A percentile compares a stretch with the other conserved stretches of the same genome.
Evolutionary conservation across 139 green algal species (phyloP).

Genomic region (Coelastrella sp.): DNA sequence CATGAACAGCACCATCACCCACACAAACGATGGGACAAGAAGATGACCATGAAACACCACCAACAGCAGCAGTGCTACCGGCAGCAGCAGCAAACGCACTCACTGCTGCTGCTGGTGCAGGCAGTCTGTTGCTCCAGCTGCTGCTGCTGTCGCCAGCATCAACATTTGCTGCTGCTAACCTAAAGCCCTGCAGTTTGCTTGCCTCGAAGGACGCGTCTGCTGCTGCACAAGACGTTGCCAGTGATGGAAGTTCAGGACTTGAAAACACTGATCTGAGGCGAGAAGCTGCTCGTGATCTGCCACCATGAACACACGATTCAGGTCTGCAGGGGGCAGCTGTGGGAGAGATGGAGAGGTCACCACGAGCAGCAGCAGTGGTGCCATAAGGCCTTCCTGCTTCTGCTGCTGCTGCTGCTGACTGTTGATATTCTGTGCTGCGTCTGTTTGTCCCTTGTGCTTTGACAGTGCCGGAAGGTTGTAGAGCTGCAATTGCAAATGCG

Average conservation of each 20-base stretch:
- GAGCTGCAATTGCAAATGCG: not conserved
- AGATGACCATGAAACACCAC: not conserved
- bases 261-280: not conserved
- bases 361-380: too few relatives aligned
- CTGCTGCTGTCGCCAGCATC: not conserved
- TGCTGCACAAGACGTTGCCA: constrained; percentile 1
- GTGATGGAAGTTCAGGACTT: not conserved
- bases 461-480: not conserved
- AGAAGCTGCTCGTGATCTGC: not conserved
- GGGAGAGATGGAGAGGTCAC: too few relatives aligned
- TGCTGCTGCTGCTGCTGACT: not conserved
- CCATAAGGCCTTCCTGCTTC: too few relatives aligned
- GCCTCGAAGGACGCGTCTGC: constrained; percentile 3
- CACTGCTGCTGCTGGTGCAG: constrained; percentile 25
- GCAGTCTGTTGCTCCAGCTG: too few relatives aligned
- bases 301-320: not conserved
- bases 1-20: constrained; percentile 41
- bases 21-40: too few relatives aligned
- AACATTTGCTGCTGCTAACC: not conserved
- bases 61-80: not conserved
- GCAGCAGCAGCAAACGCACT: not conserved
- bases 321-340: not conserved
- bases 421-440: not conserved
- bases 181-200: not conserved
- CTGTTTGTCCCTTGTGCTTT: not conserved